Percentiles rank a stretch among this genome's conserved stretches.
Evolutionary conservation across 176 grass and related monocot species (phyloP).

Genomic region (Juncus inflexus): DNA sequence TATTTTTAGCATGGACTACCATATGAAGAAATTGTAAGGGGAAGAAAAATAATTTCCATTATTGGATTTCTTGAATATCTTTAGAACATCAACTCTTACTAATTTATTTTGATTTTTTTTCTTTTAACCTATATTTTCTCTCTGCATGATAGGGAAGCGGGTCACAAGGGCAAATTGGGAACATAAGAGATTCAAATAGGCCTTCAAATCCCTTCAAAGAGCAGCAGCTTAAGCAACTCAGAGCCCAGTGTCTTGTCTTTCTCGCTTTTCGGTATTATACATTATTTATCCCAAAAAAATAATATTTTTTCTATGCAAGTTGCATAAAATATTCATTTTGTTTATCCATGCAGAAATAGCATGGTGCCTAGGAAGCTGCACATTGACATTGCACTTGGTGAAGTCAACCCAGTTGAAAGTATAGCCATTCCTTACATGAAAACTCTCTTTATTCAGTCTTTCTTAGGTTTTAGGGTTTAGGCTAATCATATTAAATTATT

Average conservation of each 20-base stretch:
- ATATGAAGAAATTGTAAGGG: too few species aligned
- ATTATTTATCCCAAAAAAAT: neutral
- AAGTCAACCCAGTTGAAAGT: conserved; percentile 56
- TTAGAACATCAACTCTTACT: too few species aligned
- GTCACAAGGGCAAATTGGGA: conserved; percentile 66
- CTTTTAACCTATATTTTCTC: too few species aligned
- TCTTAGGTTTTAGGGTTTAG: too few species aligned
- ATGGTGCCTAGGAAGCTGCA: conserved; percentile 79
- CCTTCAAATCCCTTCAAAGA: conserved; percentile 75
- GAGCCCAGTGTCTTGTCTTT: conserved; percentile 98
- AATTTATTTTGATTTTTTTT: too few species aligned
- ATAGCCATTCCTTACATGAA: conserved; percentile 43
- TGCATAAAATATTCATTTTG: neutral
- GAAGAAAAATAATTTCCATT: too few species aligned
- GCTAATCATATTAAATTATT: neutral
- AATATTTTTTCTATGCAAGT: too few species aligned
- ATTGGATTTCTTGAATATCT: too few species aligned
- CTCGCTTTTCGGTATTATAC: conserved; percentile 83
- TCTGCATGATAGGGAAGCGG: conserved; percentile 44
- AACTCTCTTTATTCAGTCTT: too few species aligned
- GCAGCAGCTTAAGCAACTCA: conserved; percentile 95
- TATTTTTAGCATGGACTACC: too few species aligned
- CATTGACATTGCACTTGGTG: conserved; percentile 94
- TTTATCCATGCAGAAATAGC: conserved; percentile 65
- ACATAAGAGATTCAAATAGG: conserved; percentile 40